Conservation (phyloP, 2,329 filamentous ascomycete species). For the Colletotrichum karsti region DNA sequence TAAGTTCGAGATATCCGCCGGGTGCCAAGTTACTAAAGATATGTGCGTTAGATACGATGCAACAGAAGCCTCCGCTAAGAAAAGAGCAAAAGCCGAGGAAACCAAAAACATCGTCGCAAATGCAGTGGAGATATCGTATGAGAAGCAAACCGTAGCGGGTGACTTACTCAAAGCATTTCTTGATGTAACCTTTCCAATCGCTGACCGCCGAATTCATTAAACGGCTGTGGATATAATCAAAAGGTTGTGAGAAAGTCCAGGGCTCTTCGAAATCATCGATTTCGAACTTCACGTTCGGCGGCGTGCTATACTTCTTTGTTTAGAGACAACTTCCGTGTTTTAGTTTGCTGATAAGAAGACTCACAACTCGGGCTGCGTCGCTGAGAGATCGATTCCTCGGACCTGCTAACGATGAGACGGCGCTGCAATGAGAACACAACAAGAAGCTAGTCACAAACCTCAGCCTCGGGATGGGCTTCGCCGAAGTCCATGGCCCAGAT, state of each 20-base stretch:
- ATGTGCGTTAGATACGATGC: background rate
- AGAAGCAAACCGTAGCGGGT: too few relatives aligned
- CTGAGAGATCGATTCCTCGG: constrained; percentile 47
- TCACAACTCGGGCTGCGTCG: constrained; percentile 47
- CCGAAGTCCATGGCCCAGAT: constrained; percentile 47
- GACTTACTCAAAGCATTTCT: constrained; percentile 48
- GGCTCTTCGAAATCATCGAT: constrained; percentile 44
- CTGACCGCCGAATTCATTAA: constrained; percentile 61
- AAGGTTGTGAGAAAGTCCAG: constrained; percentile 44
- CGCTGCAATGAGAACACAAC: background rate
- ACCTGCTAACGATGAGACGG: constrained; percentile 23
- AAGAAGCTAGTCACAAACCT: constrained; percentile 24
- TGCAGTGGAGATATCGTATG: constrained; percentile 1
- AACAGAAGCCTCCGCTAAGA: background rate
- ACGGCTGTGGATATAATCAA: constrained; percentile 68
- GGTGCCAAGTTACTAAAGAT: constrained; percentile 41
- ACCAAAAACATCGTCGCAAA: too few relatives aligned
- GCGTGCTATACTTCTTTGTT: constrained; percentile 39
- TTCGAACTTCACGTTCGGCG: constrained; percentile 46
- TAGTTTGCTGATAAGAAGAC: background rate
- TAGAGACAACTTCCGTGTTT: too few relatives aligned
- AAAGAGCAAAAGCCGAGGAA: background rate
- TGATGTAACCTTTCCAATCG: constrained; percentile 61
- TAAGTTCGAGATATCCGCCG: constrained; percentile 52
- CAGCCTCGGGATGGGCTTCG: constrained; percentile 36